These are phyloP conservation scores for Cyclocybe aegerita DNA, from an alignment of 768 basidiomycete species.

Conservation along the genomic window DNA sequence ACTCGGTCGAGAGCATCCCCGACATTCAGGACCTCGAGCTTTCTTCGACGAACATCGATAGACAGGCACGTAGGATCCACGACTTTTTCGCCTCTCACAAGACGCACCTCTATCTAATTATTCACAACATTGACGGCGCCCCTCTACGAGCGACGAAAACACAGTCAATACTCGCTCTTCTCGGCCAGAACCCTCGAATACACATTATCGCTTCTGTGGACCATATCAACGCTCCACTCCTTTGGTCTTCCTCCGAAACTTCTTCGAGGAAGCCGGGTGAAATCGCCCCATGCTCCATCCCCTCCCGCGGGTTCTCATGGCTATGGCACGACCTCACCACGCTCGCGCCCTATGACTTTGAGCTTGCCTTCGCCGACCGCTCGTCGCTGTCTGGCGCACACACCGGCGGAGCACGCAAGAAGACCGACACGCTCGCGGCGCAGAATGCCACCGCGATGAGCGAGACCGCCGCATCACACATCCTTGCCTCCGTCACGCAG, in stretches of 20 bases:
- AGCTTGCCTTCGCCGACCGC: conserved; percentile 68
- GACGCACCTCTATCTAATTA: conserved; percentile 67
- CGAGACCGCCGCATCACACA: conserved; percentile 76
- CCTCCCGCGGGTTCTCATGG: conserved; percentile 63
- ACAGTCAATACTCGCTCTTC: conserved; percentile 64
- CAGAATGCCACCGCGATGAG: conserved; percentile 52
- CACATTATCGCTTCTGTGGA: conserved; percentile 87
- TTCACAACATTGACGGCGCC: conserved; percentile 88
- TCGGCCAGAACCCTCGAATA: conserved; percentile 73
- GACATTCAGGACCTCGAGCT: conserved; percentile 35
- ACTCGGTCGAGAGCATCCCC: conserved; percentile 55
- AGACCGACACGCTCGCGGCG: conserved; percentile 24
- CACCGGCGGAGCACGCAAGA: conserved; percentile 37
- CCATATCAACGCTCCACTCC: conserved; percentile 77
- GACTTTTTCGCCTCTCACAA: conserved; percentile 53
- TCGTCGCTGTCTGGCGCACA: conserved; percentile 58
- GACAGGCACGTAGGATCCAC: conserved; percentile 63
- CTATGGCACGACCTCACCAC: conserved; percentile 92
- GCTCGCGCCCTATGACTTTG: conserved; percentile 76
- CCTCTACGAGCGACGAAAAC: conserved; percentile 64
- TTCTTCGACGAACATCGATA: conserved; percentile 47
- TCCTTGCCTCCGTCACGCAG: conserved; percentile 83
- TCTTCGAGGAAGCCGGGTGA: conserved; percentile 48
- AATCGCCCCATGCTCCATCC: conserved; percentile 14
- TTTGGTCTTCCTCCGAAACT: conserved; percentile 77